Base-by-base conservation (phyloP, 768 basidiomycete species). In the Rhizopogon roseolus region DNA sequence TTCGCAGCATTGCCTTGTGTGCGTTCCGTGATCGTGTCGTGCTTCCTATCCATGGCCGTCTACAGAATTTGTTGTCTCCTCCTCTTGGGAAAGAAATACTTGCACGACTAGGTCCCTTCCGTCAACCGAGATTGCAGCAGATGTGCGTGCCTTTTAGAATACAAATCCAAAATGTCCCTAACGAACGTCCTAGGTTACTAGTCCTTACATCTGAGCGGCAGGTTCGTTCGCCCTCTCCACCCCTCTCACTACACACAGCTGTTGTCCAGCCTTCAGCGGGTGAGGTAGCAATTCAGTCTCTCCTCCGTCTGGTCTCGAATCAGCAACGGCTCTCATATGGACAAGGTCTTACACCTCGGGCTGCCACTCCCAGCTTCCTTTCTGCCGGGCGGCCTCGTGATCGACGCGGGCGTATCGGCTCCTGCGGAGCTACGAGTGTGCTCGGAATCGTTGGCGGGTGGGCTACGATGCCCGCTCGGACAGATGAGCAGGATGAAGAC, bases 21-120 rank as follows among this genome's bases (percentile, higher is more conserved):
- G 81, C 86, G 7, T 93, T 93, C 66, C 81, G 91, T 28, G 90
- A 93, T 70, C 80, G 79, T 52, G 82, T 93, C 53, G 81, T 93
- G 36, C 73, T 89, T 17, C 87, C 90, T 0, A 71, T 87, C 16
- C 80, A 75, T 48, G 63, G 78, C 50, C 73, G 81, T 8, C 69
- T 92, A 11, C 76, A 83, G 41, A 67, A 74, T 3, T 77, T 84
- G 11, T 74, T 91, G 34, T 79, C 78, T 25, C 67, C 77, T 44
- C 68, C 78, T 1, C 80, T 76, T 42, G 70, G 74, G 32, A 81
- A 85, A 54, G 86, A 86, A 44, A 76, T 72, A 41, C 72, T 81
- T 40, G 71, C 80, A 34, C 82, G 85, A 50, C 74, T 76, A 2
- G 67, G 76, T 11, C 76, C 78, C 2, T 81, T 83, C 55, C 80